phyloP scores from a whole-genome alignment of 176 grass and related monocot genomes.

The Zea luxurians region DNA sequence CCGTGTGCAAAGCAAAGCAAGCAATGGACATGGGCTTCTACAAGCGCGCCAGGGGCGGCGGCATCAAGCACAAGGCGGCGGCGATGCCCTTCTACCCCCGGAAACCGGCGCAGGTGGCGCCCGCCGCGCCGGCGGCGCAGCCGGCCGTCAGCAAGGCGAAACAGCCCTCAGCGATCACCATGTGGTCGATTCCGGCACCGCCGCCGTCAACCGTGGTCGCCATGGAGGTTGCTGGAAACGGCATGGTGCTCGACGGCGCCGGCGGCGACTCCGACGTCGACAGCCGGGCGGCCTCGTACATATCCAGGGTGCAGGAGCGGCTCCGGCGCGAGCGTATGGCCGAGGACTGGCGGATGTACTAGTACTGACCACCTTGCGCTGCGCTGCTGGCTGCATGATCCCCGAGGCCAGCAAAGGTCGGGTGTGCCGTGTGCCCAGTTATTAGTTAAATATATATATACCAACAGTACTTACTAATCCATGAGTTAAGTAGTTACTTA shows the following conservation, averaged over 20 bases:
- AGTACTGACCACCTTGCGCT: not conserved
- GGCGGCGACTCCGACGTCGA: slow-evolving; percentile 39
- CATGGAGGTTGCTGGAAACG: slow-evolving; percentile 10
- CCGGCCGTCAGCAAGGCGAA: slow-evolving; percentile 22
- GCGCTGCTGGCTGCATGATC: not conserved
- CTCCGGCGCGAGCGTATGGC: slow-evolving; percentile 44
- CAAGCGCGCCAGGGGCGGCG: slow-evolving; percentile 39
- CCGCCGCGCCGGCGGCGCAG: not conserved
- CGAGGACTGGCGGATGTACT: slow-evolving; percentile 35
- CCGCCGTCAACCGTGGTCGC: slow-evolving; percentile 2
- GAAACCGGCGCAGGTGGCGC: not conserved
- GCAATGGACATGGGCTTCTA: slow-evolving; percentile 37
- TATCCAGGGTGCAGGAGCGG: slow-evolving; percentile 65
- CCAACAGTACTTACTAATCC: not conserved
- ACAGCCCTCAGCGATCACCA: not conserved
- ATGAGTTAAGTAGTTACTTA: not conserved
- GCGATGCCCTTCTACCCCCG: slow-evolving; percentile 30
- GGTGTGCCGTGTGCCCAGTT: not conserved
- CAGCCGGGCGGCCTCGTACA: slow-evolving; percentile 44
- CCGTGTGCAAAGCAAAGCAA: not conserved
- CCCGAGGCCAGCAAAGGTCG: not conserved
- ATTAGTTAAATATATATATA: not conserved
- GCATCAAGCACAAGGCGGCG: slow-evolving; percentile 33
- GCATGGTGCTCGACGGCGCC: not conserved
- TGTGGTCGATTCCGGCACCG: not conserved